Conservation (phyloP, 306 rosid species). For the Castanea mollissima region DNA sequence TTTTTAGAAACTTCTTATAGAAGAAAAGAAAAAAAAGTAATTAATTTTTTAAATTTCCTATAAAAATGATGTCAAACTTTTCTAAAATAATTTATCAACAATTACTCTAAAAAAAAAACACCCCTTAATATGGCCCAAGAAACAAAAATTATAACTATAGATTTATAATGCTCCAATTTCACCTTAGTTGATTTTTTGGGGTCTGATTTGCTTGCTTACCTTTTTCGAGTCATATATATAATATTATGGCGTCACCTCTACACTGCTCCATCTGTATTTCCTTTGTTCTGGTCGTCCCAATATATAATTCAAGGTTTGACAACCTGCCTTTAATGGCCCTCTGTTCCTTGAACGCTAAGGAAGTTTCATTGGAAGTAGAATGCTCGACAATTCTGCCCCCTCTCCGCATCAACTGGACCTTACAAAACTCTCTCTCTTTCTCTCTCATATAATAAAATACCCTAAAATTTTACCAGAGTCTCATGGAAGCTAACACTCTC, state of each 20-base stretch:
- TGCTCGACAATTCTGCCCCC: conserved; percentile 63
- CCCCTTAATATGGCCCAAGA: no score
- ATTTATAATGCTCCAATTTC: no score
- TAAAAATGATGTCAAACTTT: no score
- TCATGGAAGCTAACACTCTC: conserved; percentile 63
- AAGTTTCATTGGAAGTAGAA: conserved; percentile 79
- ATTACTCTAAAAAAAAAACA: no score
- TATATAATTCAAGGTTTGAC: conserved; percentile 66
- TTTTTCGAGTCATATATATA: neutral
- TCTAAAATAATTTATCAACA: no score
- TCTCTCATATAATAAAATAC: conserved; percentile 13
- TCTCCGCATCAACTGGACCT: conserved; percentile 58
- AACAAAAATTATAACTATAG: no score
- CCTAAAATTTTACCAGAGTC: conserved; percentile 34
- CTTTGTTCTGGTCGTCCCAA: conserved; percentile 12
- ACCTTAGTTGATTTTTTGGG: neutral
- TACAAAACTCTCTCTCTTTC: conserved; percentile 26
- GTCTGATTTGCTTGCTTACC: neutral
- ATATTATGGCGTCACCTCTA: neutral
- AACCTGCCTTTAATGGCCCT: conserved; percentile 38
- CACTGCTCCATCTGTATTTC: neutral
- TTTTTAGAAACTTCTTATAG: no score
- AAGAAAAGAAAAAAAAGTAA: no score
- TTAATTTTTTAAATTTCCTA: no score
- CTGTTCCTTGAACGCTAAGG: conserved; percentile 92